phyloP scores from a whole-genome alignment of 306 rosid species.

The Citrullus colocynthis region DNA sequence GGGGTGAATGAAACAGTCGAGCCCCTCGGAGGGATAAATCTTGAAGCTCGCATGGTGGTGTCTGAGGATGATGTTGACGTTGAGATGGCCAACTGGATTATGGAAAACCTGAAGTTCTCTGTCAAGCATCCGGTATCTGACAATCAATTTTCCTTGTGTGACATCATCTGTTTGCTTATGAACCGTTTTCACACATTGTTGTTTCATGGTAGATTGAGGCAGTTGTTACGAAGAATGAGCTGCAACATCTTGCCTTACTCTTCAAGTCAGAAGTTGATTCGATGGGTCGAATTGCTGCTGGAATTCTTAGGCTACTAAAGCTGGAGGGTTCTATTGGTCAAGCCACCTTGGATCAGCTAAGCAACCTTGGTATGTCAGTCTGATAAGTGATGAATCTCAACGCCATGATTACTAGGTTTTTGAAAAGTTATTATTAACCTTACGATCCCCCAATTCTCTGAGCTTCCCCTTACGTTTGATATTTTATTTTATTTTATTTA shows the following conservation, averaged over 20 bases:
- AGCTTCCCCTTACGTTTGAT: background rate
- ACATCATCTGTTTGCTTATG: background rate
- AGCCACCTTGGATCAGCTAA: conserved; percentile 68
- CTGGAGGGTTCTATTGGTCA: conserved; percentile 83
- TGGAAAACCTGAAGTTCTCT: conserved; percentile 75
- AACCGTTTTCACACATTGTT: conserved; percentile 13
- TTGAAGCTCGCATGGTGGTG: conserved; percentile 53
- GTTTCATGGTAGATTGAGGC: conserved; percentile 62
- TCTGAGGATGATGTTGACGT: conserved; percentile 42
- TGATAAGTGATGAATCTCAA: background rate
- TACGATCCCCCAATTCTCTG: background rate
- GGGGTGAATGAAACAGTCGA: conserved; percentile 43
- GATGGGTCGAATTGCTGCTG: conserved; percentile 79
- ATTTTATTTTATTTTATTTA: background rate
- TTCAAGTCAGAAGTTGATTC: conserved; percentile 97
- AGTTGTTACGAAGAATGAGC: conserved; percentile 78
- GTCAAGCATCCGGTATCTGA: conserved; percentile 67
- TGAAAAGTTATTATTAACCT: background rate
- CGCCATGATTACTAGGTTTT: background rate
- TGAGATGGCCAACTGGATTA: conserved; percentile 54
- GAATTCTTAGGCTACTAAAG: conserved; percentile 66
- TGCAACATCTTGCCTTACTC: conserved; percentile 69
- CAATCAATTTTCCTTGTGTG: conserved; percentile 9
- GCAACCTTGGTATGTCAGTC: conserved; percentile 58
- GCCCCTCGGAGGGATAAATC: conserved; percentile 53